These are phyloP conservation scores for Jimgerdemannia lactiflua DNA, from an alignment of 192 early-diverging fungal genomes.

Conservation along the genomic window DNA sequence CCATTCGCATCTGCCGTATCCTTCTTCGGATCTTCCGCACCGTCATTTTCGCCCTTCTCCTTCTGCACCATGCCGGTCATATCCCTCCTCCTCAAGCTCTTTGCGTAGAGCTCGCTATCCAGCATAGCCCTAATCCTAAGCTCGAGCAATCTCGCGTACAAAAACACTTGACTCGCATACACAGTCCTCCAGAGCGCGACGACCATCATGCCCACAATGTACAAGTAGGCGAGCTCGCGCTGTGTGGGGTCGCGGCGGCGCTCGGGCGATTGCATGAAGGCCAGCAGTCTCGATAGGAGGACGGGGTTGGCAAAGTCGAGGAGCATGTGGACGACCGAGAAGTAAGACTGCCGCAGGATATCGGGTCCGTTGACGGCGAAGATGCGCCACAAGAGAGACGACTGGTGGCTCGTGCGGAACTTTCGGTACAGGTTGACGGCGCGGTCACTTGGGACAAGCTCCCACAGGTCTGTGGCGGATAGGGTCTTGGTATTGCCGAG, in stretches of 20 bases:
- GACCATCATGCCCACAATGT: constrained; percentile 50
- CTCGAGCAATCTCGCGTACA: constrained; percentile 41
- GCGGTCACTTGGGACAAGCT: background rate
- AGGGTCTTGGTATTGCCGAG: constrained; percentile 5
- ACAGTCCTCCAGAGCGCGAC: constrained; percentile 18
- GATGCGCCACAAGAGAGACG: constrained; percentile 9
- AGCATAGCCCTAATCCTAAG: constrained; percentile 50
- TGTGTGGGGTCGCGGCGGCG: constrained; percentile 45
- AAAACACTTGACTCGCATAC: constrained; percentile 28
- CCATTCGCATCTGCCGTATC: background rate
- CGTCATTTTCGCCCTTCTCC: constrained; percentile 15
- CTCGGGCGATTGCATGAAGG: constrained; percentile 49
- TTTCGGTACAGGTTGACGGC: background rate
- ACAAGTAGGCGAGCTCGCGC: constrained; percentile 43
- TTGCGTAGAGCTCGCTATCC: constrained; percentile 57
- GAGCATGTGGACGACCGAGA: background rate
- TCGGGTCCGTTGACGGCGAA: constrained; percentile 22
- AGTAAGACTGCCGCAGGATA: background rate
- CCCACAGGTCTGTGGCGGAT: constrained; percentile 17
- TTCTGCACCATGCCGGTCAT: constrained; percentile 46
- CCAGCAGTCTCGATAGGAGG: constrained; percentile 57
- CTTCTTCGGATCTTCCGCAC: constrained; percentile 5
- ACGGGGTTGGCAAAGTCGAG: constrained; percentile 51
- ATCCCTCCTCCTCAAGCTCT: constrained; percentile 59
- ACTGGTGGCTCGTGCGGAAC: background rate